These are phyloP conservation scores for Cichorium intybus DNA, from an alignment of 140 eudicot genomes.

Conservation along the genomic window DNA sequence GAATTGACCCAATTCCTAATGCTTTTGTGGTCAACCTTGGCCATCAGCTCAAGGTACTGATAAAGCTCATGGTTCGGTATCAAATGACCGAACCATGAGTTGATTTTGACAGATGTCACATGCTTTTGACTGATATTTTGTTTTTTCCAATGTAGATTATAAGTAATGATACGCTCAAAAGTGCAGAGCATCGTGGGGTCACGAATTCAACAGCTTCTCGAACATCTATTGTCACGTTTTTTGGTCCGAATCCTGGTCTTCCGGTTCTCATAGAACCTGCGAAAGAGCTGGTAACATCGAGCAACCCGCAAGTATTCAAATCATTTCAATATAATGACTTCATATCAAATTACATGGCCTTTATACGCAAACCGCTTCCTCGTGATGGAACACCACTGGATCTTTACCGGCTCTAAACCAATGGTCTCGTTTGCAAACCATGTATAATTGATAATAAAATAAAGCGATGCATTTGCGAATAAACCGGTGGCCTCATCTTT, in stretches of 20 bases:
- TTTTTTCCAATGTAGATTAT: constrained; percentile 20
- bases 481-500: background rate
- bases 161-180: constrained; percentile 46
- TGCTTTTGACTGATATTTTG: background rate
- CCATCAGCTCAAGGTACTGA: constrained; percentile 27
- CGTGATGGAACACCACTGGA: constrained; percentile 28
- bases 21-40: constrained; percentile 46
- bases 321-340: constrained; percentile 30
- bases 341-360: constrained; percentile 21
- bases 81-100: background rate
- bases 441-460: constrained; percentile 2
- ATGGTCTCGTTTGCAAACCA: background rate
- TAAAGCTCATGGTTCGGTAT: background rate
- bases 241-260: constrained; percentile 20
- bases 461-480: background rate
- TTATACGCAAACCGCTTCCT: constrained; percentile 7
- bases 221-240: constrained; percentile 35
- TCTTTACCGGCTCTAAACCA: constrained; percentile 24
- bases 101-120: background rate
- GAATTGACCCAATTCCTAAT: constrained; percentile 39
- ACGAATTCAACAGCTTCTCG: constrained; percentile 37
- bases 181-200: constrained; percentile 45
- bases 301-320: constrained; percentile 31
- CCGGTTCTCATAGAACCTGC: constrained; percentile 38
- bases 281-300: constrained; percentile 27